Evolutionary conservation across 2,329 filamentous ascomycete genomes (phyloP), one percentile per base, ranked within the genome.

Genomic region (Sphaerulina musiva): DNA sequence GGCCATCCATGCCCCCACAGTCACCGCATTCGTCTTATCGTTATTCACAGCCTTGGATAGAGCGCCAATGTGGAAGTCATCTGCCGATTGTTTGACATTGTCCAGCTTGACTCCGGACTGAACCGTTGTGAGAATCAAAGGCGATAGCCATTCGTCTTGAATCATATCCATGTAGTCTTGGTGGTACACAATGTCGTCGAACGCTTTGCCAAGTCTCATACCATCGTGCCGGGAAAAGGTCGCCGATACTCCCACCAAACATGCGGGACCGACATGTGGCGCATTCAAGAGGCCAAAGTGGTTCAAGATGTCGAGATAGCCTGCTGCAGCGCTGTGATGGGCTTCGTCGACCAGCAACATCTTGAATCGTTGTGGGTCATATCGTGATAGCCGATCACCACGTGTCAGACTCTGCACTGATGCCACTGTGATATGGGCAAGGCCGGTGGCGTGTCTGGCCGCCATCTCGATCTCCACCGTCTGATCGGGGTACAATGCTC

Each of bases 181-280:
- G 70, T 97, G 92, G 64, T 95, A 97, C 46, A 96, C 92, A 57
- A 97, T 95, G 66, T 95, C 87, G 64, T 97, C 92, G 63, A 97
- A 93, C 32, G 86, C 91, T 10, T 85, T 78, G 1, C 91, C 91
- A 1, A 97, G 77, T 55, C 81, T 83, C 32, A 95, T 74, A 0
- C 92, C 92, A 66, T 97, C 92, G 56, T 89, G 89, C 46, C 92
- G 73, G n/a, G 81, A 83, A 59, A 86, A 78, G 1, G 83, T 86
- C 3, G 93, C 93, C 8, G 92, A 96, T 2, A 98, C 91, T 4
- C 93, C 93, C 10, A 98, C 85, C 11, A 98, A 75, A 14, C 83
- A 80, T 6, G 64, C 62, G 7, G 56, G 46, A 0, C 88, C 53
- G 41, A 48, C 52, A 12, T 47, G 38, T 11, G 46, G 41, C 85